phyloP scores from a whole-genome alignment of 176 grass and related monocot genomes.

The Cenchrus purpureus region DNA sequence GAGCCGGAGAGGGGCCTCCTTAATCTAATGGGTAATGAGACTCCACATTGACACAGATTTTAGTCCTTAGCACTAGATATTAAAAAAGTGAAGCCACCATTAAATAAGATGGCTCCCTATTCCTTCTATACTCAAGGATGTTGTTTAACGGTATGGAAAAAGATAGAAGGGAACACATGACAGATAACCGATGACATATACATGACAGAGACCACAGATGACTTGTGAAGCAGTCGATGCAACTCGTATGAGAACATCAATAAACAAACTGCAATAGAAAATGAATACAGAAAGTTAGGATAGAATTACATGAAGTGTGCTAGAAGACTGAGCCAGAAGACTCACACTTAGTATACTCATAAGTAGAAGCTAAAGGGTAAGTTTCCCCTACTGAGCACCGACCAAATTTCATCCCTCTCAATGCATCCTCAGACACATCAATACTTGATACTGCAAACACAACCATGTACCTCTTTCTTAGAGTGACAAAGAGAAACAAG shows the following conservation, averaged over 20 bases:
- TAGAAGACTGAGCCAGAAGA: conserved; percentile 28
- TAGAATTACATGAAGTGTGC: conserved; percentile 27
- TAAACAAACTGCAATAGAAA: conserved; percentile 68
- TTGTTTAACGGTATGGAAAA: background rate
- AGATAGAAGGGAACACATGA: background rate
- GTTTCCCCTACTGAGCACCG: conserved; percentile 28
- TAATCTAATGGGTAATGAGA: background rate
- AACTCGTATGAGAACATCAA: conserved; percentile 87
- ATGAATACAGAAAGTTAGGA: background rate
- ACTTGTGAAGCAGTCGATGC: conserved; percentile 65
- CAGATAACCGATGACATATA: conserved; percentile 41
- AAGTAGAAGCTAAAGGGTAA: conserved; percentile 66
- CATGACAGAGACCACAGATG: conserved; percentile 72
- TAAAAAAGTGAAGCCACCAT: background rate
- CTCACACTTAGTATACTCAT: conserved; percentile 88
- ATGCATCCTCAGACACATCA: conserved; percentile 51
- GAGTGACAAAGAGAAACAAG: background rate
- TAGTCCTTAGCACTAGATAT: background rate
- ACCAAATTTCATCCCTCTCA: conserved; percentile 53
- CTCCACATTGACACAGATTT: background rate
- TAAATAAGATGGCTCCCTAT: background rate
- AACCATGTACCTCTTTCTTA: conserved; percentile 2
- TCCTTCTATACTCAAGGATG: background rate
- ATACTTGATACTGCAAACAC: conserved; percentile 57
- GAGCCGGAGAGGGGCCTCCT: too few relatives aligned